Base-by-base conservation (phyloP, 441 rosid genomes). In the Aquilaria agallochum region DNA sequence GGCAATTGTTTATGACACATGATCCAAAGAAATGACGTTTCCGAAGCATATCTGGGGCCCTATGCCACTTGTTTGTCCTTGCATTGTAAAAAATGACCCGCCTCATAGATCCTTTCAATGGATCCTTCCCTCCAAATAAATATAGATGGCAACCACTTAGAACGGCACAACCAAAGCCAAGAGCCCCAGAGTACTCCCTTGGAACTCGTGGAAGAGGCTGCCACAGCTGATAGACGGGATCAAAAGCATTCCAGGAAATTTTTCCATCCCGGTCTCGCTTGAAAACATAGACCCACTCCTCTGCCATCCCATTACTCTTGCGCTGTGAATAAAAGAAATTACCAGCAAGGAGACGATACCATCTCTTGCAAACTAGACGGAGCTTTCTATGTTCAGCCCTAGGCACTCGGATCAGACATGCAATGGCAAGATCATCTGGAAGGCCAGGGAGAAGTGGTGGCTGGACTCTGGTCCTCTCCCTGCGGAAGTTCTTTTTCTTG, bases 151-250 rank as follows among this genome's bases (percentile, higher is more conserved):
- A 85, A 56, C 96, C 92, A 32, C 96, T 85, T 47, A 92, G 80
- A 60, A 92, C 96, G 67, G 96, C 97, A 51, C 96, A 92, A 59
- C 96, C 97, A 66, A 92, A 92, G 68, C 97, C 97, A 64, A 89
- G 82, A 62, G 92, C 95, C 71, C 82, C 97, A 1, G 97, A 82
- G 67, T 92, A 92, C 53, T 87, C 96, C 33, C 81, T 86, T 0
- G 97, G 97, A 65, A 92, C 89, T 0, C 96, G 96, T 46, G 98
- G 96, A 61, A 92, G 96, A 13, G 98, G 97, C 68, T 88, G 98
- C 89, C 94, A 85, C 7, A 84, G 74, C 74, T 92, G 96, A 65
- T 77, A 77, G 53, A 69, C 69, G 2, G 96, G 96, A 67, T 92
- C 97, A 56, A 87, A 91, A 1, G 90, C 86, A 79, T 89, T 88